Evolutionary conservation across 495 filamentous ascomycete species (phyloP).

Genomic region (Aspergillus conjunctus): DNA sequence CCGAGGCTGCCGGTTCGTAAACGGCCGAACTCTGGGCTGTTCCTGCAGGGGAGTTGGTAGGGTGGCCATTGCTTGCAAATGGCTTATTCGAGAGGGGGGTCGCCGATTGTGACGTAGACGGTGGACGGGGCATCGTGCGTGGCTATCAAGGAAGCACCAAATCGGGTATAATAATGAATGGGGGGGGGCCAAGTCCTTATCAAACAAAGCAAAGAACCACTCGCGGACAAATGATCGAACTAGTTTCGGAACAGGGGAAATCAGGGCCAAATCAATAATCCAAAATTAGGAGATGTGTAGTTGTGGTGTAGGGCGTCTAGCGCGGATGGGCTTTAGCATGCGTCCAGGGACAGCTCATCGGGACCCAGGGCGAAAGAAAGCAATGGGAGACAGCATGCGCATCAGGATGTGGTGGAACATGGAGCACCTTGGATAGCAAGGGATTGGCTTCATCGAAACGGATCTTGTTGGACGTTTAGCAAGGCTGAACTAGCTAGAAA

Average conservation of each 20-base stretch:
- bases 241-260: not conserved
- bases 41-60: conserved; percentile 10
- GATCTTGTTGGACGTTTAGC: not conserved
- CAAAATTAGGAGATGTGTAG: conserved; percentile 17
- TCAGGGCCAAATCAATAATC: conserved; percentile 6
- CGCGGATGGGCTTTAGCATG: conserved; percentile 18
- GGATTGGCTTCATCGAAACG: conserved; percentile 16
- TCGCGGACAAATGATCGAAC: not conserved
- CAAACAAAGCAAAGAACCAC: not conserved
- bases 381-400: conserved; percentile 17
- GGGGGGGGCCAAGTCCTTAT: not conserved
- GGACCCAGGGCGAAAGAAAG: conserved; percentile 13
- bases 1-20: conserved; percentile 21
- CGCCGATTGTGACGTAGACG: conserved; percentile 20
- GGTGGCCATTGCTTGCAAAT: conserved; percentile 15
- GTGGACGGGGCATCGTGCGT: conserved; percentile 24
- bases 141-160: conserved; percentile 4
- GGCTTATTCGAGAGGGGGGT: conserved; percentile 11
- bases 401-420: conserved; percentile 26
- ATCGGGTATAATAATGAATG: not conserved
- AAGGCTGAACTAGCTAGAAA: not conserved
- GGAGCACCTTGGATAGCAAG: conserved; percentile 11
- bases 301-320: conserved; percentile 11
- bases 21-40: conserved; percentile 8
- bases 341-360: conserved; percentile 27